Percentiles rank a stretch among this genome's conserved stretches.
phyloP scores from a whole-genome alignment of 2,329 filamentous ascomycete genomes.

The Calonectria ilicicola region DNA sequence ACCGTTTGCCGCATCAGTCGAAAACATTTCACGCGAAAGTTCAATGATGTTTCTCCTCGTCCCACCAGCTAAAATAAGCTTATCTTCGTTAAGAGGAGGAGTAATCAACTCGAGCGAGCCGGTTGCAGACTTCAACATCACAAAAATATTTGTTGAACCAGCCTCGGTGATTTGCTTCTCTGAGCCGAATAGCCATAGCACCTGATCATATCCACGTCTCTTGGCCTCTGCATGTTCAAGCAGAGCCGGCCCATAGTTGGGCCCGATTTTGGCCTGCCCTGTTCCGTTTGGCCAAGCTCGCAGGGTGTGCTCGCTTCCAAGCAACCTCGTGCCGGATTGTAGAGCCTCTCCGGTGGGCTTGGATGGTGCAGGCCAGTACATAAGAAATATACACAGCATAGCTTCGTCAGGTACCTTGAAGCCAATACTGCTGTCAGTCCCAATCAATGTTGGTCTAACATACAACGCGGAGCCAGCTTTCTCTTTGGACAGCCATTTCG shows the following conservation, averaged over 20 bases:
- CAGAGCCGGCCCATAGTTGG: neutral
- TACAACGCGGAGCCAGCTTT: neutral
- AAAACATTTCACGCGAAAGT: neutral
- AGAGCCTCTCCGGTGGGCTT: neutral
- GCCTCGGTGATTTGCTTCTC: neutral
- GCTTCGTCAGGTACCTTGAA: neutral
- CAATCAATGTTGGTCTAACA: neutral
- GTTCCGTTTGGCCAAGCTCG: neutral
- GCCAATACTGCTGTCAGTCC: neutral
- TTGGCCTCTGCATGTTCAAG: neutral
- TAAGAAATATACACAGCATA: neutral
- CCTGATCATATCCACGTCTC: neutral
- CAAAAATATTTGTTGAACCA: neutral
- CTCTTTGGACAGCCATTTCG: slow-evolving; percentile 16
- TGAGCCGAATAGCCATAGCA: neutral
- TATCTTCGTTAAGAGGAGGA: neutral
- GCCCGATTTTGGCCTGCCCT: neutral
- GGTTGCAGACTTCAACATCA: neutral
- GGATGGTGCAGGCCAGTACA: neutral
- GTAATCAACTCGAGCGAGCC: neutral
- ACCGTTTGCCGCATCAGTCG: neutral
- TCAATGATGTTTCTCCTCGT: neutral
- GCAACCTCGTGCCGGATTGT: neutral
- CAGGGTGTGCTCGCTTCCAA: neutral
- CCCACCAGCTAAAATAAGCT: neutral